These are phyloP conservation scores for Ophiostoma fasciatum DNA, from an alignment of 2,329 filamentous ascomycete genomes.

Conservation along the genomic window DNA sequence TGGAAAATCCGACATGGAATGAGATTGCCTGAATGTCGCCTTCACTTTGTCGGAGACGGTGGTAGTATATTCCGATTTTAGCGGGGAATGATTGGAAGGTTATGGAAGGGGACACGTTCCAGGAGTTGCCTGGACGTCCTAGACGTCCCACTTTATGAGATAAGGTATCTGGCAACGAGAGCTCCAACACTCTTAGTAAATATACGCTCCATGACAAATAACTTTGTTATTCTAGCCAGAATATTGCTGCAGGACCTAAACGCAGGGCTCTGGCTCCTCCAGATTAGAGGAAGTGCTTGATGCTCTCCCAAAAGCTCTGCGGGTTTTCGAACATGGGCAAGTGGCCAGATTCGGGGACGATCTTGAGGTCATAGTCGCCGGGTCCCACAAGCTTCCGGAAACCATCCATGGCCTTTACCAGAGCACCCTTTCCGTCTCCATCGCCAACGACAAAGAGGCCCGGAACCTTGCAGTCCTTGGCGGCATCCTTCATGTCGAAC, in stretches of 20 bases:
- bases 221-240: no score
- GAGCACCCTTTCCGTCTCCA: conserved; percentile 51
- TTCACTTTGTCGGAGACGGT: no score
- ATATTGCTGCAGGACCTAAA: no score
- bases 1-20: no score
- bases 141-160: no score
- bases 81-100: conserved; percentile 3
- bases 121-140: neutral
- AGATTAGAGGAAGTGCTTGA: conserved; percentile 10
- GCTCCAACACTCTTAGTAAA: neutral
- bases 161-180: no score
- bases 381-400: conserved; percentile 47
- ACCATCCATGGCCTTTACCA: conserved; percentile 67
- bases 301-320: conserved; percentile 29
- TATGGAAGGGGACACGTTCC: conserved; percentile 10
- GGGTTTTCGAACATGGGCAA: conserved; percentile 67
- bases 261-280: neutral
- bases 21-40: no score
- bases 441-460: conserved; percentile 59
- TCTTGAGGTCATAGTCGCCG: conserved; percentile 40
- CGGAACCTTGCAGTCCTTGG: conserved; percentile 39
- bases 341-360: conserved; percentile 60
- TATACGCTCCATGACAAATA: no score
- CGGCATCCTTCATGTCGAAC: conserved; percentile 47
- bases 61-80: no score